Evolutionary conservation across 176 grass and related monocot genomes (phyloP).

Genomic region (Cenchrus purpureus): DNA sequence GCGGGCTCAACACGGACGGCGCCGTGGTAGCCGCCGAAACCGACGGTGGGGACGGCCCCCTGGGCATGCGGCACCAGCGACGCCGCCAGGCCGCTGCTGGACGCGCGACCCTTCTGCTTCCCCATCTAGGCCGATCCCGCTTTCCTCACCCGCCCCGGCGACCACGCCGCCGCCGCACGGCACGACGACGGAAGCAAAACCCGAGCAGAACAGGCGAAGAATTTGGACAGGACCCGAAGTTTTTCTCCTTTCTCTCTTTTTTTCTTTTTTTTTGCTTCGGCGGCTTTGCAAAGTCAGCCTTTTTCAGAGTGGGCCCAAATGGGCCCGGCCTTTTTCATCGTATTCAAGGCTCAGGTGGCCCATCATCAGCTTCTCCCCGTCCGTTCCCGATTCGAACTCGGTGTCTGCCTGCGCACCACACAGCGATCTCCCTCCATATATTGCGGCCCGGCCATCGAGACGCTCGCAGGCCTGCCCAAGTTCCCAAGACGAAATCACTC

Average conservation of each 20-base stretch:
- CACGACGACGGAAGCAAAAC: constrained; percentile 4
- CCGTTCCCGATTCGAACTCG: too few relatives aligned
- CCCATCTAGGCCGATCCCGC: constrained; percentile 47
- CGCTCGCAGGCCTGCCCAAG: too few relatives aligned
- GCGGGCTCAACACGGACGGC: constrained; percentile 72
- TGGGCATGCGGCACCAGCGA: constrained; percentile 62
- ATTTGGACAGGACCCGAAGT: background rate
- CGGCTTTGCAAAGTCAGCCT: too few relatives aligned
- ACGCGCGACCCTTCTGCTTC: constrained; percentile 73
- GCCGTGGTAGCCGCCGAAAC: constrained; percentile 90
- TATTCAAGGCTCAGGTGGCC: too few relatives aligned
- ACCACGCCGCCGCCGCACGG: background rate
- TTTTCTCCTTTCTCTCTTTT: background rate
- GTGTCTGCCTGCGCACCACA: too few relatives aligned
- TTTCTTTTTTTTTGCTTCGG: background rate
- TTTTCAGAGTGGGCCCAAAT: too few relatives aligned
- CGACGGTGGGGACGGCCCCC: constrained; percentile 54
- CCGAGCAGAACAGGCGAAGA: background rate
- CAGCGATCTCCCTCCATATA: background rate
- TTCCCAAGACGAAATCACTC: too few relatives aligned
- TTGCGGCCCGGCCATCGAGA: background rate
- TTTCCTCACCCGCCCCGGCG: background rate
- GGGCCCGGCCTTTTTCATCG: too few relatives aligned
- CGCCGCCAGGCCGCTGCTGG: constrained; percentile 86
- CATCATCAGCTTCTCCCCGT: too few relatives aligned